Conservation (phyloP, 1,284 basidiomycete genomes). For the Ceratobasidium sp. region DNA sequence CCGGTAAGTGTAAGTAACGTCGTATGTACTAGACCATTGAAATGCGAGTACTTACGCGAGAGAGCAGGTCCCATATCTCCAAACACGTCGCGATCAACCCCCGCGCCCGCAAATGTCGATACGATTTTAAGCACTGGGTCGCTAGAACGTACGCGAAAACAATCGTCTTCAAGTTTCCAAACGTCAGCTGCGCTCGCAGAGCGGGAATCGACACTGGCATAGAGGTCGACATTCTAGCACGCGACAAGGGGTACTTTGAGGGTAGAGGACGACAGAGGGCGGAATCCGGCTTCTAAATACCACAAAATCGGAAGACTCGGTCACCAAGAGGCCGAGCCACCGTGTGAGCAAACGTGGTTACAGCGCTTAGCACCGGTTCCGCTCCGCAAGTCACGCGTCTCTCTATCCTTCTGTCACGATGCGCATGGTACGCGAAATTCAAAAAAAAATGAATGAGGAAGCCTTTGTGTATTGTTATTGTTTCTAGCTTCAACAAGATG, state of each 20-base stretch:
- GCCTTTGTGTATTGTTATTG: slow-evolving; percentile 27
- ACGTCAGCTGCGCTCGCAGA: slow-evolving; percentile 52
- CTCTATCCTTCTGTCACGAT: slow-evolving; percentile 47
- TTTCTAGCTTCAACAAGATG: slow-evolving; percentile 67
- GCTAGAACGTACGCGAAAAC: slow-evolving; percentile 75
- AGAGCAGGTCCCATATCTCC: slow-evolving; percentile 62
- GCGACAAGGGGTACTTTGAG: neutral
- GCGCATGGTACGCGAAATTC: slow-evolving; percentile 52
- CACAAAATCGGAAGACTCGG: slow-evolving; percentile 24
- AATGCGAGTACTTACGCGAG: slow-evolving; percentile 63
- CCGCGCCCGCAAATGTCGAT: slow-evolving; percentile 81
- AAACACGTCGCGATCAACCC: slow-evolving; percentile 70
- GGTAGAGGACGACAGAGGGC: too few species aligned
- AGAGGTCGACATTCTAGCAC: slow-evolving; percentile 5
- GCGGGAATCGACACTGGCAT: slow-evolving; percentile 28
- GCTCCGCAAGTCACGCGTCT: slow-evolving; percentile 23
- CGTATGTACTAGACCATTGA: neutral
- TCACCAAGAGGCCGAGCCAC: slow-evolving; percentile 13
- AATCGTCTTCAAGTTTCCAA: slow-evolving; percentile 70
- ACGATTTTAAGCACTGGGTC: slow-evolving; percentile 60
- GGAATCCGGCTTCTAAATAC: slow-evolving; percentile 8
- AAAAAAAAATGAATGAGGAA: slow-evolving; percentile 2
- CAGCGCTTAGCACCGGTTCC: slow-evolving; percentile 25
- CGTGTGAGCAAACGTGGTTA: slow-evolving; percentile 16
- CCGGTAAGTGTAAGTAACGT: slow-evolving; percentile 25